Evolutionary conservation across 2,329 filamentous ascomycete species (phyloP).

Genomic region (Aspergillus alliaceus): DNA sequence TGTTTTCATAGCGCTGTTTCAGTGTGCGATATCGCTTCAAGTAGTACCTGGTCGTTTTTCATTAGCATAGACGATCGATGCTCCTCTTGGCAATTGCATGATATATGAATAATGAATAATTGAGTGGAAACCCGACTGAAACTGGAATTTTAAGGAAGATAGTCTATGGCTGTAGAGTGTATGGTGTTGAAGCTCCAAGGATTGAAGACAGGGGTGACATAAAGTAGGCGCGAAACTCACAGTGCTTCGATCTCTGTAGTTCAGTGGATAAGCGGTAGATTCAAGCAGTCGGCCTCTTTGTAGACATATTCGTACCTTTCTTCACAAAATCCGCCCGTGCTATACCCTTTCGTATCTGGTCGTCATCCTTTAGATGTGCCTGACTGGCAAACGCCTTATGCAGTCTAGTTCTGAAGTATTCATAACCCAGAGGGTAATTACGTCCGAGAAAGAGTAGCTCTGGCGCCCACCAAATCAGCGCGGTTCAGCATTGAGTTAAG

Average conservation of each 20-base stretch:
- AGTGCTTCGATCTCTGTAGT: conserved; percentile 80
- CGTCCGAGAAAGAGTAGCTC: conserved; percentile 82
- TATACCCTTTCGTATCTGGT: conserved; percentile 73
- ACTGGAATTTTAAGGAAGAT: neutral
- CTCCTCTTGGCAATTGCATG: conserved; percentile 2
- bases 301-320: conserved; percentile 65
- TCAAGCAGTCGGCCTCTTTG: neutral
- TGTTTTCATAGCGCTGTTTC: conserved; percentile 71
- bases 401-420: conserved; percentile 76
- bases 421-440: conserved; percentile 82
- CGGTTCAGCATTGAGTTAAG: neutral
- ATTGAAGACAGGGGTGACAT: neutral
- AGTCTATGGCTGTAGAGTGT: neutral
- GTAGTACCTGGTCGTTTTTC: conserved; percentile 67
- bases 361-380: conserved; percentile 67
- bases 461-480: conserved; percentile 36
- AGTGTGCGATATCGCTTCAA: conserved; percentile 86
- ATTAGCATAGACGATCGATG: conserved; percentile 22
- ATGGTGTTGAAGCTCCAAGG: neutral
- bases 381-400: conserved; percentile 85
- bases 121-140: neutral
- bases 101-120: conserved; percentile 21
- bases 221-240: conserved; percentile 55
- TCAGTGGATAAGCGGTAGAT: neutral
- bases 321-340: conserved; percentile 82